Conservation (phyloP, 345 rosid genomes). For the Tarenaya hassleriana region DNA sequence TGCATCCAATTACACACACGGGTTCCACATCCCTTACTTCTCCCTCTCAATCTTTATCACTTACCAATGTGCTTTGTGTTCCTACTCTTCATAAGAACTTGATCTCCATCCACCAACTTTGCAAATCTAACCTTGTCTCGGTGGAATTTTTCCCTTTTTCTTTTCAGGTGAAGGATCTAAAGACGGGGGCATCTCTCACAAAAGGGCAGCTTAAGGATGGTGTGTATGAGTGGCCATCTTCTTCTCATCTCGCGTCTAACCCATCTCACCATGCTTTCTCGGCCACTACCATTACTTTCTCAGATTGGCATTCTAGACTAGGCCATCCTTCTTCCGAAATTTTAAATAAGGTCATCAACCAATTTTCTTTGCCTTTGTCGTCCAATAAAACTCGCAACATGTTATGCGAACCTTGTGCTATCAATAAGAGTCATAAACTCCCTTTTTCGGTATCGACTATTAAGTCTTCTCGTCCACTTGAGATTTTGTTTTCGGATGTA, state of each 20-base stretch:
- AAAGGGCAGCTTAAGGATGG: background rate
- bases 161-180: conserved; percentile 4
- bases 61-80: conserved; percentile 4
- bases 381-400: background rate
- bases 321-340: background rate
- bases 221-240: background rate
- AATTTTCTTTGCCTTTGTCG: background rate
- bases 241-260: background rate
- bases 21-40: background rate
- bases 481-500: background rate
- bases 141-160: conserved; percentile 9
- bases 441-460: background rate
- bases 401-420: background rate
- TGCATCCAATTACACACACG: background rate
- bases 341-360: background rate
- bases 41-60: background rate
- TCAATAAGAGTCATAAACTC: conserved; percentile 5
- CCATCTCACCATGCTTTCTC: no score
- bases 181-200: background rate
- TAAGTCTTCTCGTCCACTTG: background rate
- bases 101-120: background rate
- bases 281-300: no score
- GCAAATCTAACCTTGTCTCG: background rate
- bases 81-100: background rate
- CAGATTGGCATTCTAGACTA: background rate